Conservation (phyloP, 192 early-diverging fungal genomes). For the Funneliformis geosporum region DNA sequence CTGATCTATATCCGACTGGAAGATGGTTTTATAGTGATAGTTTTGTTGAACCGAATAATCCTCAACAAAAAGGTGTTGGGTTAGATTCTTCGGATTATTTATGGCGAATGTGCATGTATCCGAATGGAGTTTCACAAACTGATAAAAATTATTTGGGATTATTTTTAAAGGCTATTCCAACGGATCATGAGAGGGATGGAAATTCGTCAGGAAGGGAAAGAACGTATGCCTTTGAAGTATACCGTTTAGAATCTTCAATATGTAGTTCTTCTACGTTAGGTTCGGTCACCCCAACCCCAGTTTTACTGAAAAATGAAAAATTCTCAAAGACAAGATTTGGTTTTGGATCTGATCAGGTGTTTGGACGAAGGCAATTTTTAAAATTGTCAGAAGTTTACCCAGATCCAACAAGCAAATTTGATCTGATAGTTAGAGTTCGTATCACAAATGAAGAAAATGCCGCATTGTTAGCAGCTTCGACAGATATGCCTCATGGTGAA, state of each 20-base stretch:
- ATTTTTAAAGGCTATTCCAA: conserved; percentile 21
- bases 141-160: conserved; percentile 18
- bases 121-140: conserved; percentile 11
- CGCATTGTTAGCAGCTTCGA: not conserved
- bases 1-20: conserved; percentile 19
- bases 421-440: conserved; percentile 19
- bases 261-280: not conserved
- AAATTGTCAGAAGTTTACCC: conserved; percentile 16
- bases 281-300: not conserved
- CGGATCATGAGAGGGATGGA: conserved; percentile 19
- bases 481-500: not conserved
- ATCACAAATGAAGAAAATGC: conserved; percentile 21
- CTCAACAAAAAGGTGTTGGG: not conserved
- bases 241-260: conserved; percentile 15
- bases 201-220: conserved; percentile 16
- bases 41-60: conserved; percentile 7
- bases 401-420: conserved; percentile 18
- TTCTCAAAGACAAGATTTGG: conserved; percentile 19
- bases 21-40: conserved; percentile 25
- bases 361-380: conserved; percentile 17
- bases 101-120: conserved; percentile 23
- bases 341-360: conserved; percentile 21
- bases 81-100: conserved; percentile 11
- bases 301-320: conserved; percentile 20
- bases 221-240: conserved; percentile 20